phyloP scores from a whole-genome alignment of 345 rosid genomes.

The Fremontodendron californicum region DNA sequence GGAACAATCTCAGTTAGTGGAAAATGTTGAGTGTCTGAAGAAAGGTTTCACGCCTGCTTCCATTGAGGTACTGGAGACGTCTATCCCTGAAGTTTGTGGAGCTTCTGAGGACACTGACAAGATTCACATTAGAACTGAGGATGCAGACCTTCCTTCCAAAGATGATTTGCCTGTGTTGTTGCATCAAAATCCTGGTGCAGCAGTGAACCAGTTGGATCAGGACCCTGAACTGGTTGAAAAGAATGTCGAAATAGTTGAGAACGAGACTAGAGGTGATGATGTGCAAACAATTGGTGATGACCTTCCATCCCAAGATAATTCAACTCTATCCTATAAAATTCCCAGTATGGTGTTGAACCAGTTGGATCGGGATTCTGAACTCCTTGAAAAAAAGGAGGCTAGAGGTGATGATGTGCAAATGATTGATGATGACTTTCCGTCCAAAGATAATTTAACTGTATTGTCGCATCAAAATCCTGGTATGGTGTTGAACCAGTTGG shows the following conservation, averaged over 20 bases:
- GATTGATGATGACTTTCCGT: background rate
- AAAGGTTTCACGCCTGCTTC: conserved; percentile 20
- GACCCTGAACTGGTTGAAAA: conserved; percentile 13
- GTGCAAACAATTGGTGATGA: background rate
- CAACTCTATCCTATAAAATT: background rate
- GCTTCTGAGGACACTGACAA: conserved; percentile 24
- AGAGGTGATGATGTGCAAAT: conserved; percentile 1
- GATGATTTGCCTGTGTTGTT: conserved; percentile 18
- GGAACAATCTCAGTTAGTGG: conserved; percentile 25
- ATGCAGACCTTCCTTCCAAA: conserved; percentile 9
- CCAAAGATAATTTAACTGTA: background rate
- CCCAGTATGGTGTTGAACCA: background rate
- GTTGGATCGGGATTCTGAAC: background rate
- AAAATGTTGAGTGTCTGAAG: conserved; percentile 20
- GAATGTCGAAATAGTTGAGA: background rate
- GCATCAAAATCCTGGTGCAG: conserved; percentile 21
- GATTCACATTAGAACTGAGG: conserved; percentile 15
- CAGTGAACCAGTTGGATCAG: conserved; percentile 32
- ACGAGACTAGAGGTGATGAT: conserved; percentile 5
- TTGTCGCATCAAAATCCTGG: background rate
- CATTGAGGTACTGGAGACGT: conserved; percentile 29
- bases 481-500: background rate
- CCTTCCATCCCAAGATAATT: background rate
- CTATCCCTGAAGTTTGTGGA: conserved; percentile 21
- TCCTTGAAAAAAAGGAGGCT: background rate